phyloP scores from a whole-genome alignment of 805 yeast genomes.

The Saturnispora galanensis region DNA sequence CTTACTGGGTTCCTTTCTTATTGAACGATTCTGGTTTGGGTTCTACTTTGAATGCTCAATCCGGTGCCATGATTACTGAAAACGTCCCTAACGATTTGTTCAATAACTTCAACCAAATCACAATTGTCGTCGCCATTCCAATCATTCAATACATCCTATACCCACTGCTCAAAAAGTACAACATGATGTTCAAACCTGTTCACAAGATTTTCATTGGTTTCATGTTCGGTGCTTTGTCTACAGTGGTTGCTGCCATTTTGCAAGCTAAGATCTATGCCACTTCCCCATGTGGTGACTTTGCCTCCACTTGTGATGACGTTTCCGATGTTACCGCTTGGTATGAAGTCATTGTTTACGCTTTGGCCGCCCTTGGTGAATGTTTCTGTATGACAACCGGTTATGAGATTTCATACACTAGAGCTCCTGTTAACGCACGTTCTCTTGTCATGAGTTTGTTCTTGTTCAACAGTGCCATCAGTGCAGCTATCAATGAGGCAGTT shows the following conservation, averaged over 20 bases:
- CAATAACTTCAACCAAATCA: slow-evolving; percentile 43
- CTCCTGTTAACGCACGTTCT: slow-evolving; percentile 44
- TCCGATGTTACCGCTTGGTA: slow-evolving; percentile 29
- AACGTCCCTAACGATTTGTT: slow-evolving; percentile 51
- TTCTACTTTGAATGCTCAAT: slow-evolving; percentile 39
- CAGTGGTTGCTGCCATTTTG: slow-evolving; percentile 40
- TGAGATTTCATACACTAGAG: slow-evolving; percentile 43
- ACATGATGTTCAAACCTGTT: slow-evolving; percentile 35
- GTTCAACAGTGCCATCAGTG: slow-evolving; percentile 35
- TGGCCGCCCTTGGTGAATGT: slow-evolving; percentile 43
- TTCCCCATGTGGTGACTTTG: slow-evolving; percentile 42
- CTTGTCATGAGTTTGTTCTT: slow-evolving; percentile 37
- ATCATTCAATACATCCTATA: slow-evolving; percentile 38
- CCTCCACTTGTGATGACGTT: slow-evolving; percentile 28
- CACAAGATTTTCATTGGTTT: slow-evolving; percentile 40
- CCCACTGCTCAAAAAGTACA: slow-evolving; percentile 34
- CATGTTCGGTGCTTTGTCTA: slow-evolving; percentile 35
- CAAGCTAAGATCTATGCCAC: slow-evolving; percentile 39
- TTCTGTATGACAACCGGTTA: slow-evolving; percentile 41
- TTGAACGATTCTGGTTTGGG: slow-evolving; percentile 42
- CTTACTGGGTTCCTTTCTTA: slow-evolving; percentile 31
- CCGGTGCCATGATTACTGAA: slow-evolving; percentile 41
- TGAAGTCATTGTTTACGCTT: slow-evolving; percentile 24
- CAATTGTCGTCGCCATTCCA: slow-evolving; percentile 44
- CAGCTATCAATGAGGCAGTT: slow-evolving; percentile 36